Base-by-base conservation (phyloP, 1,139 yeast species). In the Geotrichum siamense region DNA sequence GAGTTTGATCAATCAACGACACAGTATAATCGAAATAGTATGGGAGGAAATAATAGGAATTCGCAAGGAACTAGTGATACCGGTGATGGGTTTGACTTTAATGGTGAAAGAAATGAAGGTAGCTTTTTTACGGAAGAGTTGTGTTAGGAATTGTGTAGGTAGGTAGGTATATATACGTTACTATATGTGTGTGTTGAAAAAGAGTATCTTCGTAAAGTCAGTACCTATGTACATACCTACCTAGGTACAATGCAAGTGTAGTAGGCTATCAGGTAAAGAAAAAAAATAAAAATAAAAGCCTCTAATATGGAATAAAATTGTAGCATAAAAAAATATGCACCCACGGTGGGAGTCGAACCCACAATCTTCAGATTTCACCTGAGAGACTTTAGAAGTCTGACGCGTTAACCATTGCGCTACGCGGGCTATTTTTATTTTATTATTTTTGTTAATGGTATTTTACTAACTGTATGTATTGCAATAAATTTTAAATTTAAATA, bases 71-170 rank as follows among this genome's bases (percentile, higher is more conserved):
- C 20, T 5, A 15, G 13, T n/a, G 39, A 22, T 15, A 40, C 39
- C n/a, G 38, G 27, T 4, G 39, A 43, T 12, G 39, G 25, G 12
- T 31, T 17, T 17, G 36, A 43, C 3, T 21, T n/a, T 21, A 10
- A 33, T n/a, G 32, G 10, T 23, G 9, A 10, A 23, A 17, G 15
- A 5, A 17, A 33, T 9, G 19, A 32, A 32, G 39, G 35, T 13
- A 43, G 45, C 13, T 43, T 25, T 27, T 38, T 43, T 22, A 29
- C 43, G 12, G 40, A 38, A 23, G 38, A 29, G 16, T 27, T 38
- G 6, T 34, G 19, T 21, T 8, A 21, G 21, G 12, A 16, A n/a
- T 28, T 28, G 12, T 6, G 6, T 28, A 10, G 13, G 13, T n/a
- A 28, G 9, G 12, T 23, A 23, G 27, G 10, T 23, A 23, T 8